Conservation (phyloP, 139 green algal genomes). For the Zygnema circumcarinatum region DNA sequence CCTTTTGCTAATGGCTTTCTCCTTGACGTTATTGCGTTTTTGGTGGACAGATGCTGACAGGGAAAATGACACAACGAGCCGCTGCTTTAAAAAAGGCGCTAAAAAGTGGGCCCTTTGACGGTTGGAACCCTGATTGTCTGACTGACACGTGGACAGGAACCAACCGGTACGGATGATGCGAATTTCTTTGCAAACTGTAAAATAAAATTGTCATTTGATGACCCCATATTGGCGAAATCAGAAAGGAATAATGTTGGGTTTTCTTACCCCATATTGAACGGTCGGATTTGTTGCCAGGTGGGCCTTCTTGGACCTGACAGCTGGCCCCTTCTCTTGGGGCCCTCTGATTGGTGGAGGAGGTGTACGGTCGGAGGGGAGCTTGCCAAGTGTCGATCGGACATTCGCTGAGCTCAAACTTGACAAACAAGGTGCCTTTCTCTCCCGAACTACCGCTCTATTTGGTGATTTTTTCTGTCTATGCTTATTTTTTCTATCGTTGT, state of each 20-base stretch:
- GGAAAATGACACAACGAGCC: not conserved
- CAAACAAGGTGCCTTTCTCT: no score
- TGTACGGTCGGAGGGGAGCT: constrained; percentile 62
- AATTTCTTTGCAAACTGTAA: not conserved
- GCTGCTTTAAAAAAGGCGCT: not conserved
- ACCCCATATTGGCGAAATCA: no score
- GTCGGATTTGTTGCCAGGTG: constrained; percentile 24
- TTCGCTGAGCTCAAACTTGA: not conserved
- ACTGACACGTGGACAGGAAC: not conserved
- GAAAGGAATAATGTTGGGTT: not conserved
- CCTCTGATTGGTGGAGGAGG: constrained; percentile 71
- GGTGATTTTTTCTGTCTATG: not conserved
- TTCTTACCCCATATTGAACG: not conserved
- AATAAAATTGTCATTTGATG: not conserved
- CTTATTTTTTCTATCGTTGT: not conserved
- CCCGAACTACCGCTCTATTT: no score
- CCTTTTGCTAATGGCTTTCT: no score
- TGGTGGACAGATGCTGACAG: not conserved
- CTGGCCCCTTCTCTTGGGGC: constrained; percentile 71
- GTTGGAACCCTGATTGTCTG: constrained; percentile 8
- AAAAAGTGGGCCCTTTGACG: not conserved
- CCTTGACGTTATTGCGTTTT: no score
- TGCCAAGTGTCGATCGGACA: constrained; percentile 62
- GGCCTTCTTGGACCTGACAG: constrained; percentile 63
- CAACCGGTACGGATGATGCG: constrained; percentile 7